A percentile compares a stretch with the other conserved stretches of the same genome.
phyloP scores from a whole-genome alignment of 306 rosid species.

The Vigna trinervia region DNA sequence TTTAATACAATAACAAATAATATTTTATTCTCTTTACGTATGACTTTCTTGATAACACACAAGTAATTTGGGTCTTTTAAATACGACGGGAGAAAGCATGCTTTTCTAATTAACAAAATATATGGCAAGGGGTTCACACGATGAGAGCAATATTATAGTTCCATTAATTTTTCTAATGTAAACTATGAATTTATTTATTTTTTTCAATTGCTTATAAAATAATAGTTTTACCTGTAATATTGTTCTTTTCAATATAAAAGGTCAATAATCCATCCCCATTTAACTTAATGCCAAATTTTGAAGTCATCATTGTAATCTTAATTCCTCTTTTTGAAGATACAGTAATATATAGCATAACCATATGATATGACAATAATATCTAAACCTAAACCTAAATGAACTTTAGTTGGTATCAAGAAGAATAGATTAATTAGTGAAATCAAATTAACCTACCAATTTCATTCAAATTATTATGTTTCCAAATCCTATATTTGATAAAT shows the following conservation, averaged over 20 bases:
- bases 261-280: conserved; percentile 35
- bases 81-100: too few relatives aligned
- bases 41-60: neutral
- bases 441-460: neutral
- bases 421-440: neutral
- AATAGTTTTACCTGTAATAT: neutral
- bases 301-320: conserved; percentile 35
- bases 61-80: neutral
- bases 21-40: neutral
- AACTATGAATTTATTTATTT: neutral
- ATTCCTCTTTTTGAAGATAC: neutral
- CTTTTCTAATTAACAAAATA: too few relatives aligned
- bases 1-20: too few relatives aligned
- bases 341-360: neutral
- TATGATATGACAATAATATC: conserved; percentile 24
- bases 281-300: conserved; percentile 25
- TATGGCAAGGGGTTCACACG: neutral
- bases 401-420: neutral
- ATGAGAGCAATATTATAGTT: neutral
- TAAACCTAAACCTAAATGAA: conserved; percentile 34
- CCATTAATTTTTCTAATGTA: neutral
- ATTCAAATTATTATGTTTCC: conserved; percentile 41
- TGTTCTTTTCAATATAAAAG: conserved; percentile 38
- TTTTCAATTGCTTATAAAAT: neutral
- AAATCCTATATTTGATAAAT: conserved; percentile 38